Conservation (phyloP, 352 stramenopile species). For the Sclerospora graminicola region DNA sequence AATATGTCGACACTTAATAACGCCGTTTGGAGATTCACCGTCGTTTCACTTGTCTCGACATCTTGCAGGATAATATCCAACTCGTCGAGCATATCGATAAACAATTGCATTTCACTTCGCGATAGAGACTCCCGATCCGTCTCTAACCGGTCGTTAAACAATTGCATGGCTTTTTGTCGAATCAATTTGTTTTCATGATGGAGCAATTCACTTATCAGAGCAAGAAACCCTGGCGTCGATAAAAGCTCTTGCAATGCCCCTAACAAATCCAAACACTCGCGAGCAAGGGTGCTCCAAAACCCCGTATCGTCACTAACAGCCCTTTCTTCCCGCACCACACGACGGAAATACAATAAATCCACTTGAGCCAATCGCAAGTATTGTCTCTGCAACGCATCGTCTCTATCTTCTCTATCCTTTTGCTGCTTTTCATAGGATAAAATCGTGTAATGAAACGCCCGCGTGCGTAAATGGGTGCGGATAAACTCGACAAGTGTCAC, state of each 20-base stretch:
- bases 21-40: constrained; percentile 73
- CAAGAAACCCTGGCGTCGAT: constrained; percentile 78
- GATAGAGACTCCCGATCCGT: constrained; percentile 49
- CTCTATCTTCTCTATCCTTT: too few species aligned
- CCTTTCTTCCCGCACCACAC: constrained; percentile 59
- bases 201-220: constrained; percentile 73
- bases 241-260: constrained; percentile 72
- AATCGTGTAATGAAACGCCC: constrained; percentile 67
- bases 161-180: constrained; percentile 81
- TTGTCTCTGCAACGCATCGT: constrained; percentile 54
- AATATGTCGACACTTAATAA: constrained; percentile 79
- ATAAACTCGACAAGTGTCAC: constrained; percentile 60
- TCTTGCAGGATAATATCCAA: constrained; percentile 65
- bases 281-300: constrained; percentile 49
- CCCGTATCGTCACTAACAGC: constrained; percentile 33
- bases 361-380: constrained; percentile 75
- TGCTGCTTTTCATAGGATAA: too few species aligned
- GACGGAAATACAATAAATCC: constrained; percentile 74
- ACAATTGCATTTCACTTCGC: constrained; percentile 63
- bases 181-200: constrained; percentile 83
- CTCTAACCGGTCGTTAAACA: constrained; percentile 81
- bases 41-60: constrained; percentile 44
- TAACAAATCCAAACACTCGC: constrained; percentile 62
- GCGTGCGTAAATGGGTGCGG: constrained; percentile 45
- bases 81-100: constrained; percentile 84